Evolutionary conservation across 176 grass and related monocot species (phyloP), one percentile per base, ranked within the genome.

Genomic region (Stipa capillata): DNA sequence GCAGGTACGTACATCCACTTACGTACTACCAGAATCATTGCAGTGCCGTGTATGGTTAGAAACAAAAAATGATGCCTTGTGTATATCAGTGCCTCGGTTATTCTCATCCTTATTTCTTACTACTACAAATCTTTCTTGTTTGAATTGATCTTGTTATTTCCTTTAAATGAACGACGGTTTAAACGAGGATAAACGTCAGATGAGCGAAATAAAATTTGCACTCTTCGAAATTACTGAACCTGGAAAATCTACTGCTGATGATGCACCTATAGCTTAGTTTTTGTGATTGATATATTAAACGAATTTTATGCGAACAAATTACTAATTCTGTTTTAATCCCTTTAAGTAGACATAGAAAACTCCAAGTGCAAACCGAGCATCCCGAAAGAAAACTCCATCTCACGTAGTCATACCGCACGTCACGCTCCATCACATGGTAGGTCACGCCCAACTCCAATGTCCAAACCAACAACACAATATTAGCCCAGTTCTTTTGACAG

Each of bases 1-100:
- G 93, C 93, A 82, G 93, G 93, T 90, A 53, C 65, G 52, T 73
- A 36, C 61, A 39, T 37, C n/a, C 17, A 9, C 34, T 65, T 39
- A 65, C 60, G 5, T 40, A 7, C 37, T 8, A 4, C 37, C 7
- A 4, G 4, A 40, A 40, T 7, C 1, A 40, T 40, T n/a, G n/a
- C 1, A 27, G 15, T 76, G 6, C 36, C 73, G 6, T 29, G 37
- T 42, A 59, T 13, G 23, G 24, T 11, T 76, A 44, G 8, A 20
- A 60, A 65, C 47, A 20, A 51, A 79, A 79, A 25, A n/a, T 17
- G 8, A 37, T 60, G 9, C 54, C 53, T 59, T 60, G 52, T 31
- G 73, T 44, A 18, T 7, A 48, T 21, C 72, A 75, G 37, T 59
- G 20, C 7, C 9, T 60, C 20, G 8, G 8, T 29, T 39, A 17